These are phyloP conservation scores for Mucuna pruriens DNA, from an alignment of 306 rosid species.

Conservation along the genomic window DNA sequence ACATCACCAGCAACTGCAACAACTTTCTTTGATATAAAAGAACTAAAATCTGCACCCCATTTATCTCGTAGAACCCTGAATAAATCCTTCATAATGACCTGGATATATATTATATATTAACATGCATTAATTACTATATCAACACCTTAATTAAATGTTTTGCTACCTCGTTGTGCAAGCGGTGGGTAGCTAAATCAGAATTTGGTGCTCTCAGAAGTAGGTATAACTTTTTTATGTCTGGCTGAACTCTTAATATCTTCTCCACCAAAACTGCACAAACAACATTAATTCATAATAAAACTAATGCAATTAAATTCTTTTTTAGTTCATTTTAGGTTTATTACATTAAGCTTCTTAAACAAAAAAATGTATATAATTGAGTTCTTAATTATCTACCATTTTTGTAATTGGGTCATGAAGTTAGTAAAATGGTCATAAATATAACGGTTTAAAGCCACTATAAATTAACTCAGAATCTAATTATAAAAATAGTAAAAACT, in stretches of 20 bases:
- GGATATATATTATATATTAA: background rate
- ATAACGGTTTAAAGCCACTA: too few species aligned
- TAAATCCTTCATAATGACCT: slow-evolving; percentile 42
- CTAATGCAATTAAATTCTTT: too few species aligned
- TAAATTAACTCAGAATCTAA: too few species aligned
- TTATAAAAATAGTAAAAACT: too few species aligned
- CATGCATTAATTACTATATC: background rate
- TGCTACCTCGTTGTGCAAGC: slow-evolving; percentile 52
- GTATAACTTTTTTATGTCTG: slow-evolving; percentile 64
- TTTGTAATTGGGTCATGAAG: too few species aligned
- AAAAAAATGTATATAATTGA: too few species aligned
- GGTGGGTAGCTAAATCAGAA: slow-evolving; percentile 47
- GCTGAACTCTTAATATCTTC: slow-evolving; percentile 67
- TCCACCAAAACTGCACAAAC: slow-evolving; percentile 47
- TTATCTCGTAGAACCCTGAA: slow-evolving; percentile 26
- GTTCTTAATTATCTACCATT: too few species aligned
- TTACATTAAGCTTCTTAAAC: too few species aligned
- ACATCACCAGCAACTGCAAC: slow-evolving; percentile 40
- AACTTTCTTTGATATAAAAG: slow-evolving; percentile 41
- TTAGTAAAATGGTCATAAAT: too few species aligned
- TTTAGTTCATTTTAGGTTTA: too few species aligned
- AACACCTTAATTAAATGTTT: background rate
- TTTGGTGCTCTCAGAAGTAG: slow-evolving; percentile 60
- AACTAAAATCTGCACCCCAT: slow-evolving; percentile 34
- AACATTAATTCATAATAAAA: too few species aligned